Conservation (phyloP, 106 monocot species). For the Alisma plantagoaquatica region DNA sequence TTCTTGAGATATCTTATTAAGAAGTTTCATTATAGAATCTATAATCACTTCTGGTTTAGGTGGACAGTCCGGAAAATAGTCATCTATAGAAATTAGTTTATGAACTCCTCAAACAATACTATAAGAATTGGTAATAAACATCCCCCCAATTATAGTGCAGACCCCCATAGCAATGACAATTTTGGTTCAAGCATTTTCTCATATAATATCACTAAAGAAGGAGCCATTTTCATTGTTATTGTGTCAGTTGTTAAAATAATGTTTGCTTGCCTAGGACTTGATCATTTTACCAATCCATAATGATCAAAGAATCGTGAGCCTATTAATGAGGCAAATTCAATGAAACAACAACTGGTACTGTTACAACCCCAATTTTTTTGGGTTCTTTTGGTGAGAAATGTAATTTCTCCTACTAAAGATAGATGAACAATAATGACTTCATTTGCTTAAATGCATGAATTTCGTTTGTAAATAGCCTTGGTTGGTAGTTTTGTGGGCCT, state of each 20-base stretch:
- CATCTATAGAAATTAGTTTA: conserved; percentile 1
- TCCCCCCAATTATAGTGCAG: background rate
- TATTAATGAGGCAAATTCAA: too few species aligned
- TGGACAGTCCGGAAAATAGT: background rate
- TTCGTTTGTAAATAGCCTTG: too few species aligned
- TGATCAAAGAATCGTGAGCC: too few species aligned
- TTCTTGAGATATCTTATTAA: conserved; percentile 5
- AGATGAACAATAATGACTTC: too few species aligned
- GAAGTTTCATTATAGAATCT: background rate
- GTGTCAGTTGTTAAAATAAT: background rate
- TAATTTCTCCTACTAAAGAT: too few species aligned
- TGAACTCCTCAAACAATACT: conserved; percentile 5
- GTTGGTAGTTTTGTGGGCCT: too few species aligned
- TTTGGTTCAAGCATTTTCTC: background rate
- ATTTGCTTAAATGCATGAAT: too few species aligned
- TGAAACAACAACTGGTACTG: too few species aligned
- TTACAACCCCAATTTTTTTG: too few species aligned
- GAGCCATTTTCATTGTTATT: too few species aligned
- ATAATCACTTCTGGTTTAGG: background rate
- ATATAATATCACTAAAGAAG: conserved; percentile 3
- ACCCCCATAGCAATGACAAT: background rate
- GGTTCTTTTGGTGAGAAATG: too few species aligned
- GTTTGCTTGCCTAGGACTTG: conserved; percentile 5
- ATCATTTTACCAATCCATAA: too few species aligned
- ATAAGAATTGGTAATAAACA: conserved; percentile 1